A percentile compares a stretch with the other conserved stretches of the same genome.
Conservation (phyloP, 306 rosid species). For the Acacia melanoxylon region DNA sequence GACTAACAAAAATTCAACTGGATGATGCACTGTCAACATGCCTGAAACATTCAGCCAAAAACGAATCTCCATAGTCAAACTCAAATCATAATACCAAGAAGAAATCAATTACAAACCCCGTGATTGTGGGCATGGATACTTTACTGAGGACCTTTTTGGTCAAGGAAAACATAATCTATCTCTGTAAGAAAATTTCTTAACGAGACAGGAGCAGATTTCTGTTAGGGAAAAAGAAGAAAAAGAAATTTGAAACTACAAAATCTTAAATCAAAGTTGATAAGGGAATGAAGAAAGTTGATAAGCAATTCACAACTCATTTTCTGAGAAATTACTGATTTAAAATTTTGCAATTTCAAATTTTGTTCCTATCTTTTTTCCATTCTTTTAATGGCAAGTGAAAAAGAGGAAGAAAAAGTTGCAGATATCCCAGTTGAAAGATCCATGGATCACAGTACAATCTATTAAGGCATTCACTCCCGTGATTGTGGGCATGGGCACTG, state of each 20-base stretch:
- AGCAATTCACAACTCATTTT: no score
- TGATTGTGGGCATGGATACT: not conserved
- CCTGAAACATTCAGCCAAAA: not conserved
- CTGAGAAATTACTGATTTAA: no score
- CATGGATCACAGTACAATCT: not conserved
- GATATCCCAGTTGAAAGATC: not conserved
- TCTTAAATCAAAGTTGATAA: no score
- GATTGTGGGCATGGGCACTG: slow-evolving; percentile 21
- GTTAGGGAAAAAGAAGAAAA: no score
- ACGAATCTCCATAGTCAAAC: not conserved
- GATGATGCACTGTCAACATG: not conserved
- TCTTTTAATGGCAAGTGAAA: not conserved
- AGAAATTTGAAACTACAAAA: no score
- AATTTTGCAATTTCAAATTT: no score
- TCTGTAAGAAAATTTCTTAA: not conserved
- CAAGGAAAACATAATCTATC: no score
- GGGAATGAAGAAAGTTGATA: no score
- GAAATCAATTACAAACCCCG: not conserved
- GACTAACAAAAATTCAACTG: not conserved
- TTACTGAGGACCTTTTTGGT: not conserved
- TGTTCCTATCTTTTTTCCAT: no score
- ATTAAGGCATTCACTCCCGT: slow-evolving; percentile 4
- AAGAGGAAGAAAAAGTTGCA: not conserved
- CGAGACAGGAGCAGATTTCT: not conserved
- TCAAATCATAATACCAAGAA: not conserved